Percentiles rank a stretch among this genome's conserved stretches.
Conservation (phyloP, 129 eudicot species). For the Flaveria robusta region DNA sequence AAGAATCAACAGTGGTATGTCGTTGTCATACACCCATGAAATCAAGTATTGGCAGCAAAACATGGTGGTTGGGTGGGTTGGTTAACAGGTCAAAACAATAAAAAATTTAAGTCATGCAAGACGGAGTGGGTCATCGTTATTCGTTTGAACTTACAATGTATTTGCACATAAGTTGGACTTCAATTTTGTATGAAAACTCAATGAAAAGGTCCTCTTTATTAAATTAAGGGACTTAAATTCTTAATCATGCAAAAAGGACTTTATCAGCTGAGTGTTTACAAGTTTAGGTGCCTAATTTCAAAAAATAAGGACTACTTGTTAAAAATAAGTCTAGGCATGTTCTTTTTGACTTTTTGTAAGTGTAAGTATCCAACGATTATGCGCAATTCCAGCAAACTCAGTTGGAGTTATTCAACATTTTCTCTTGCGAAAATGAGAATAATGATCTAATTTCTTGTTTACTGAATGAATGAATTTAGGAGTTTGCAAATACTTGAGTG, state of each 20-base stretch:
- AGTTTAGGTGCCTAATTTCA: too few relatives aligned
- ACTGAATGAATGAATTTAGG: neutral
- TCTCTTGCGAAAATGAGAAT: too few relatives aligned
- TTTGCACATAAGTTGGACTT: neutral
- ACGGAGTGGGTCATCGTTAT: neutral
- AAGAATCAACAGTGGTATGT: slow-evolving; percentile 82
- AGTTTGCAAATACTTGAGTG: neutral
- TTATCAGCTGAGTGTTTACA: too few relatives aligned
- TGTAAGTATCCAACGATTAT: too few relatives aligned
- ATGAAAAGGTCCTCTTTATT: too few relatives aligned
- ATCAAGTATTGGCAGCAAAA: neutral
- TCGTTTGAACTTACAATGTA: neutral
- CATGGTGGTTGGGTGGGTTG: neutral
- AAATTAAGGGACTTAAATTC: neutral
- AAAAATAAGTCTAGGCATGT: too few relatives aligned
- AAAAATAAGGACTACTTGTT: too few relatives aligned
- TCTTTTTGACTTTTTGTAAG: too few relatives aligned
- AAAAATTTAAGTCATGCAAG: neutral
- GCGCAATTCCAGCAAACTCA: neutral
- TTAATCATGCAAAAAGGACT: neutral
- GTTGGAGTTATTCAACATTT: neutral
- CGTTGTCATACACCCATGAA: neutral
- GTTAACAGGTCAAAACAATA: neutral
- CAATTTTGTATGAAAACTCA: neutral
- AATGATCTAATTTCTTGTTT: too few relatives aligned